Conservation (phyloP, 345 rosid genomes). For the Eucalyptus sp. region DNA sequence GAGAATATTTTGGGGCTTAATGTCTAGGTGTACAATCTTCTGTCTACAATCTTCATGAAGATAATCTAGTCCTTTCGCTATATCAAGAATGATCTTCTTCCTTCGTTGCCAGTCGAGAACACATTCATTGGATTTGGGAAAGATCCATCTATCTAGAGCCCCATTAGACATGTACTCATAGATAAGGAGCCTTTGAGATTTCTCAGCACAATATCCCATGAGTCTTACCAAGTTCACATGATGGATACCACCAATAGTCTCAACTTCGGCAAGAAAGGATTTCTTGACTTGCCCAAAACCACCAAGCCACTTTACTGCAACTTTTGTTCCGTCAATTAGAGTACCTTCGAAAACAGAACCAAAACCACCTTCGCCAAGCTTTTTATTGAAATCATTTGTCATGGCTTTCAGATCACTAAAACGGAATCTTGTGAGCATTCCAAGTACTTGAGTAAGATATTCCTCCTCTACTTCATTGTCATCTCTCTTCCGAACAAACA, state of each 20-base stretch:
- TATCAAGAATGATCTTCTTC: slow-evolving; percentile 13
- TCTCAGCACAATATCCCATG: slow-evolving; percentile 16
- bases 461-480: neutral
- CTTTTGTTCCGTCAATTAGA: neutral
- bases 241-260: slow-evolving; percentile 16
- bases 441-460: neutral
- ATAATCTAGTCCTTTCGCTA: slow-evolving; percentile 17
- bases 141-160: slow-evolving; percentile 16
- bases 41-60: slow-evolving; percentile 17
- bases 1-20: slow-evolving; percentile 5
- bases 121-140: neutral
- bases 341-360: slow-evolving; percentile 9
- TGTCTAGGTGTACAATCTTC: slow-evolving; percentile 3
- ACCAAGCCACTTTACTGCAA: slow-evolving; percentile 15
- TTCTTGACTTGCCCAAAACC: slow-evolving; percentile 1
- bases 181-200: slow-evolving; percentile 6
- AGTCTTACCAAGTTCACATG: slow-evolving; percentile 17
- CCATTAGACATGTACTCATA: slow-evolving; percentile 13
- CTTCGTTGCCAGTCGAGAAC: slow-evolving; percentile 5
- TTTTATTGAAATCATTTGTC: slow-evolving; percentile 1
- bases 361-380: slow-evolving; percentile 19
- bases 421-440: neutral
- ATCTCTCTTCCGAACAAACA: neutral
- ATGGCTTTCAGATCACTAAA: neutral
- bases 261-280: slow-evolving; percentile 17